Conservation (phyloP, 2,329 filamentous ascomycete genomes). For the Lecanicillium sp. region DNA sequence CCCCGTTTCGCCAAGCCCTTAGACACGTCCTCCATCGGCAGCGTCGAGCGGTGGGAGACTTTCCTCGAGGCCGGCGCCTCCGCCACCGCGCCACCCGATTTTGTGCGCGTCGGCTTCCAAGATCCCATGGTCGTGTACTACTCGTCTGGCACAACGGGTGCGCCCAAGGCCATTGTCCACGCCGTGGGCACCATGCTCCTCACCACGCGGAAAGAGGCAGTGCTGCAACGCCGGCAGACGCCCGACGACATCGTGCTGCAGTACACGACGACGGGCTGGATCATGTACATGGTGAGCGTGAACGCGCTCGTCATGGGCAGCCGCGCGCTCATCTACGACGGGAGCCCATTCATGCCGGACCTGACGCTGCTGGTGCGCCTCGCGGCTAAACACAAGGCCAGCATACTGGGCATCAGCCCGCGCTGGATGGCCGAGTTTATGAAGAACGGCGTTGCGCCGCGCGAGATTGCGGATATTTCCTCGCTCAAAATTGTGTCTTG, state of each 20-base stretch:
- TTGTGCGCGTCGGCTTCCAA: constrained; percentile 59
- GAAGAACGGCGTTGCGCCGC: constrained; percentile 56
- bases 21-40: constrained; percentile 51
- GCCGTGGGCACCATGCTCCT: constrained; percentile 60
- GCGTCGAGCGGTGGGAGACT: constrained; percentile 36
- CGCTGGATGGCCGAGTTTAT: constrained; percentile 70
- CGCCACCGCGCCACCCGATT: constrained; percentile 34
- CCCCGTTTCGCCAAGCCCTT: constrained; percentile 56
- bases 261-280: constrained; percentile 72
- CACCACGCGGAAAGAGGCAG: constrained; percentile 51
- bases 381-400: constrained; percentile 57
- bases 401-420: constrained; percentile 69
- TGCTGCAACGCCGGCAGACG: constrained; percentile 39
- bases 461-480: constrained; percentile 56
- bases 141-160: constrained; percentile 74
- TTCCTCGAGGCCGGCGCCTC: constrained; percentile 35
- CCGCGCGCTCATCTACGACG: constrained; percentile 70
- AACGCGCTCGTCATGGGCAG: constrained; percentile 54
- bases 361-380: constrained; percentile 57
- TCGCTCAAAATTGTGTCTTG: constrained; percentile 56
- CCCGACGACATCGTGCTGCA: constrained; percentile 42
- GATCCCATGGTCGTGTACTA: constrained; percentile 77
- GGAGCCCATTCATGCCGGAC: constrained; percentile 71
- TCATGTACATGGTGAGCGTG: constrained; percentile 71
- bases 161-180: constrained; percentile 82